These are phyloP conservation scores for Chytridium lagenaria DNA, from an alignment of 371 early-diverging fungal genomes.

Conservation along the genomic window DNA sequence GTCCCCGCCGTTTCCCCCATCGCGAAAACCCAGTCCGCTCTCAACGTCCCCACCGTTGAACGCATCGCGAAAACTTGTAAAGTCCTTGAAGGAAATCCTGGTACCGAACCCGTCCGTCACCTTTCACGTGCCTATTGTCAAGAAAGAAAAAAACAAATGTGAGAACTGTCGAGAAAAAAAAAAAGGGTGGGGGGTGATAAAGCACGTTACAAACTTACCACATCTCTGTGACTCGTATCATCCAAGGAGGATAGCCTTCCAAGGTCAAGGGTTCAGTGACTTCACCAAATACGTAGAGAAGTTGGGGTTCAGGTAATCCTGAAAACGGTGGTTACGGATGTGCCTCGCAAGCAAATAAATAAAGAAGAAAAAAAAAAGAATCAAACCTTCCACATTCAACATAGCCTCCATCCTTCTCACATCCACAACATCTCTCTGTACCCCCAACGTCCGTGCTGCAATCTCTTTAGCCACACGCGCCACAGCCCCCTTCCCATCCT, in stretches of 20 bases:
- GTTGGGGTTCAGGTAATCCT: constrained; percentile 25
- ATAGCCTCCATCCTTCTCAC: too few species aligned
- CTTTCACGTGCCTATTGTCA: constrained; percentile 28
- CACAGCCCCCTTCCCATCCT: constrained; percentile 14
- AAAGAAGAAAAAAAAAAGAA: not conserved
- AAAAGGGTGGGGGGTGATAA: not conserved
- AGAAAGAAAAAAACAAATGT: too few species aligned
- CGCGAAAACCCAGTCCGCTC: too few species aligned
- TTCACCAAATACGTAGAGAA: constrained; percentile 29
- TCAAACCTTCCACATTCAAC: not conserved
- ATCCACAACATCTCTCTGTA: not conserved
- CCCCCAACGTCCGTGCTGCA: not conserved
- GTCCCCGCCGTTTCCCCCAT: too few species aligned
- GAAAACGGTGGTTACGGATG: not conserved
- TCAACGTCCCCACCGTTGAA: constrained; percentile 21
- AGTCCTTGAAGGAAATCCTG: constrained; percentile 21
- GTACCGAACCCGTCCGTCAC: constrained; percentile 27
- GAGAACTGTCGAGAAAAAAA: not conserved
- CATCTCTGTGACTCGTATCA: constrained; percentile 26
- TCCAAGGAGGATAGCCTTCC: constrained; percentile 32
- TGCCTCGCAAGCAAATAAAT: not conserved
- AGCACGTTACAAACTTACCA: constrained; percentile 24
- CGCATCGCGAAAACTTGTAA: constrained; percentile 1
- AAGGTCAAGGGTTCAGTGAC: constrained; percentile 20
- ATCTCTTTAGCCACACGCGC: not conserved